Evolutionary conservation across 164 flowering plant genomes (phyloP), one percentile per base, ranked within the genome.

Genomic region (Annona squamosa): DNA sequence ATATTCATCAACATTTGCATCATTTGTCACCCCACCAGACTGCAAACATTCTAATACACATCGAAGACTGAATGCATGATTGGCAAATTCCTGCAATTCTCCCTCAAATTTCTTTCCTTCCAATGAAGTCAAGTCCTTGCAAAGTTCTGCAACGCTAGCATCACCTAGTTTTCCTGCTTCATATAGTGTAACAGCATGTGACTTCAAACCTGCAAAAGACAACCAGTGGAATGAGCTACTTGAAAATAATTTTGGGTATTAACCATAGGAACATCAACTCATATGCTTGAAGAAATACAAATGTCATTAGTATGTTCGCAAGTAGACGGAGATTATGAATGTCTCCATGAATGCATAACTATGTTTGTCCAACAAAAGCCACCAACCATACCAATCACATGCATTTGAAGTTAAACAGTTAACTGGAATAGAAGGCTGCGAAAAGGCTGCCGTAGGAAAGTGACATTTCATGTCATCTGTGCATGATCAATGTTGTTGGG

Each of bases 21-120:
- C 85, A 72, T 74, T 77, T 59, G 76, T 76, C 61, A 88, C 84
- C 77, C 98, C 99, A 73, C 99, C 98, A 56, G 98, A 88, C 64
- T 81, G 86, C 73, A 95, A 83, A 78, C 98, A 95, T 81, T 91
- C 92, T 65, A 95, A 79, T 74, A 86, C 85, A 84, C 90, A 89
- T 16, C 98, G 88, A 57, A 93, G 92, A 79, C 99, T 91, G 75
- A 83, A 91, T 74, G 94, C 98, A 86, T 95, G 99, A 81, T 95
- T 91, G 63, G 99, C 98, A 79, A 95, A 95, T 82, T 95, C 99
- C 83, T 95, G 99, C 73, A 95, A 69, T 73, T 93, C 99, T 63
- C 99, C 99, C 85, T 95, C 99, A 82, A 93, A 95, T 84, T 90
- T 95, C 63, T 94, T 79, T 75, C 98, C 99, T 81, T 93, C 97